These are phyloP conservation scores for Cercophora scortea DNA, from an alignment of 495 filamentous ascomycete genomes.

Conservation along the genomic window DNA sequence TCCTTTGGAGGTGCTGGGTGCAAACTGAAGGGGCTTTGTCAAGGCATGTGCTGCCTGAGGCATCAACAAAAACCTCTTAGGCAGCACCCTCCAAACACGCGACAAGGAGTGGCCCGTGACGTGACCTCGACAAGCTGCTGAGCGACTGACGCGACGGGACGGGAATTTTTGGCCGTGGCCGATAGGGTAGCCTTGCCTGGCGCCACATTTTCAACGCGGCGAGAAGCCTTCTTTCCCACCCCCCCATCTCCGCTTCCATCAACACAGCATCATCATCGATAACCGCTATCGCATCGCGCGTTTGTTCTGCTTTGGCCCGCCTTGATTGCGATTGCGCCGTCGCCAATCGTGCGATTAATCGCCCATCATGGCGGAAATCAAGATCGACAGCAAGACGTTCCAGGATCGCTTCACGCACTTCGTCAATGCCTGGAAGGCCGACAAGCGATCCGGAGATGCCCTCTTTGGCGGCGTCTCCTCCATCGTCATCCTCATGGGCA, in stretches of 20 bases:
- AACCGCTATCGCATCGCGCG: not conserved
- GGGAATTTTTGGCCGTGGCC: slow-evolving; percentile 4
- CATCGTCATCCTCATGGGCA: slow-evolving; percentile 85
- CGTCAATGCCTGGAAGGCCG: slow-evolving; percentile 84
- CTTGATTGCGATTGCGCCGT: slow-evolving; percentile 14
- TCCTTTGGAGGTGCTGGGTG: no score
- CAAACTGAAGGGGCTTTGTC: no score
- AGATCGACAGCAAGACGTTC: slow-evolving; percentile 86
- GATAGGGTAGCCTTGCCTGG: slow-evolving; percentile 4
- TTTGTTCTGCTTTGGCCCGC: not conserved
- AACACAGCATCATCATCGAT: not conserved
- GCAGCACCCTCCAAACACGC: slow-evolving; percentile 1
- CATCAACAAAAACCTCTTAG: slow-evolving; percentile 4
- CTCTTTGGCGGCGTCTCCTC: slow-evolving; percentile 79
- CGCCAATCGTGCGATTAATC: slow-evolving; percentile 21
- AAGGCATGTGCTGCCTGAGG: not conserved
- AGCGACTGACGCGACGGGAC: slow-evolving; percentile 2
- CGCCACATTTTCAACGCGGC: slow-evolving; percentile 10
- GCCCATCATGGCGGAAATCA: slow-evolving; percentile 55
- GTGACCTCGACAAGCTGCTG: not conserved
- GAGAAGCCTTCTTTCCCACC: slow-evolving; percentile 6
- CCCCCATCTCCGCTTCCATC: not conserved
- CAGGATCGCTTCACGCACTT: slow-evolving; percentile 85
- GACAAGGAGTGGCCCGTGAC: not conserved
- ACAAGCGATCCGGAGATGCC: slow-evolving; percentile 76